Percentiles rank a stretch among this genome's conserved stretches.
phyloP scores from a whole-genome alignment of 495 filamentous ascomycete species.

The Pyrenopolyporus hunteri region DNA sequence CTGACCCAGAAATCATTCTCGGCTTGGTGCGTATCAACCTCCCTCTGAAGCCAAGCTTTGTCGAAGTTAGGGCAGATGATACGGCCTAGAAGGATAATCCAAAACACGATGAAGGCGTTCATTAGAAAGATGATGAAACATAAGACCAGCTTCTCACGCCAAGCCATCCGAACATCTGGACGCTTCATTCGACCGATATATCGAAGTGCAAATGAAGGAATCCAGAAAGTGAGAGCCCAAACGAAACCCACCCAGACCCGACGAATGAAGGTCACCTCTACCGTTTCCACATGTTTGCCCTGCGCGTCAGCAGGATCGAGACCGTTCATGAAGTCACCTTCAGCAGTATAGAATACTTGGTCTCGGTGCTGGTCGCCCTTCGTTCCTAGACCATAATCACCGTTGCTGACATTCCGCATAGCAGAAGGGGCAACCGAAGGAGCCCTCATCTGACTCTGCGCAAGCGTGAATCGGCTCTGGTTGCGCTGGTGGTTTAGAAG shows the following conservation, averaged over 20 bases:
- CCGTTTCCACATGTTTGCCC: conserved; percentile 75
- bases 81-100: conserved; percentile 84
- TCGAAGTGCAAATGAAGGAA: conserved; percentile 82
- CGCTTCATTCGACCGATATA: conserved; percentile 94
- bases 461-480: conserved; percentile 63
- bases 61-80: conserved; percentile 89
- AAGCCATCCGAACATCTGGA: conserved; percentile 94
- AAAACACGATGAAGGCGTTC: conserved; percentile 87
- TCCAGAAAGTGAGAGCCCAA: conserved; percentile 92
- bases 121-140: conserved; percentile 79
- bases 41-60: conserved; percentile 81
- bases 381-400: conserved; percentile 84
- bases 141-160: conserved; percentile 92
- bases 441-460: conserved; percentile 61
- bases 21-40: conserved; percentile 74
- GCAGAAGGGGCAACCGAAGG: conserved; percentile 76
- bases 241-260: conserved; percentile 80
- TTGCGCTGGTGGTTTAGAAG: conserved; percentile 65
- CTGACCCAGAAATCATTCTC: conserved; percentile 86
- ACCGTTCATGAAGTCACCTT: conserved; percentile 59
- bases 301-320: conserved; percentile 79
- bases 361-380: conserved; percentile 84
- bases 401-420: conserved; percentile 66
- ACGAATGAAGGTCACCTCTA: conserved; percentile 64
- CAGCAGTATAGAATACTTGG: conserved; percentile 70